A percentile compares a stretch with the other conserved stretches of the same genome.
phyloP scores from a whole-genome alignment of 2,329 filamentous ascomycete species.

The Arthroderma sp. region DNA sequence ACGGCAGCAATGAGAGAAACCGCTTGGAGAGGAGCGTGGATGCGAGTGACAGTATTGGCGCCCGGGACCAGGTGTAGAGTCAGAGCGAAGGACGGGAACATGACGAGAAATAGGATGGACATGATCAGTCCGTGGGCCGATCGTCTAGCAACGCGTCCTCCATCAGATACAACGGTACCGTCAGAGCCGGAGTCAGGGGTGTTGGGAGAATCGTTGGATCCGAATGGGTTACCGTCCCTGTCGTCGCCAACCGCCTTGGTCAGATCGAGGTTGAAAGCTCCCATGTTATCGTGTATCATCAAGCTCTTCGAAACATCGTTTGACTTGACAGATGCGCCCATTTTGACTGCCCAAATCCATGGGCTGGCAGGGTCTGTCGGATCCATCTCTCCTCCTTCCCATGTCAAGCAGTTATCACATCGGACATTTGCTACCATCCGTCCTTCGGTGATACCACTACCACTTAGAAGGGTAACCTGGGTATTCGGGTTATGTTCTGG shows the following conservation, averaged over 20 bases:
- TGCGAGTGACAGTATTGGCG: conserved; percentile 12
- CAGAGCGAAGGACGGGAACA: conserved; percentile 19
- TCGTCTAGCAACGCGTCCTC: conserved; percentile 8
- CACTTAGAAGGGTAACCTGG: conserved; percentile 40
- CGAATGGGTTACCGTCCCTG: conserved; percentile 24
- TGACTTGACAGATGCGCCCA: conserved; percentile 38
- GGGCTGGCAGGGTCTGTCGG: conserved; percentile 33
- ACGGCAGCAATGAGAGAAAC: conserved; percentile 39
- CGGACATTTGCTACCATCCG: conserved; percentile 46
- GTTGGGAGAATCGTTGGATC: neutral
- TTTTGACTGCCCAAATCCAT: conserved; percentile 42
- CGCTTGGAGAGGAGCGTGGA: conserved; percentile 38
- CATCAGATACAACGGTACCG: neutral
- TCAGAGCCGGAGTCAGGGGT: neutral
- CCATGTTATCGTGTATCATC: conserved; percentile 33
- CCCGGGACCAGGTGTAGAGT: conserved; percentile 11
- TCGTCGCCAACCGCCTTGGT: conserved; percentile 40
- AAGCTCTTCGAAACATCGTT: conserved; percentile 36
- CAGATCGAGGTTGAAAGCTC: conserved; percentile 38
- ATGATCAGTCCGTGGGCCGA: conserved; percentile 20
- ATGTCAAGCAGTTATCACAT: conserved; percentile 44
- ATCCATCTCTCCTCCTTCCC: conserved; percentile 42
- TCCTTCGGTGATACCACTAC: conserved; percentile 41
- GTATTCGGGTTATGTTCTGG: conserved; percentile 35
- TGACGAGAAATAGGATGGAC: conserved; percentile 18